phyloP scores from a whole-genome alignment of 2,329 filamentous ascomycete genomes.

The Penicillium sp. region DNA sequence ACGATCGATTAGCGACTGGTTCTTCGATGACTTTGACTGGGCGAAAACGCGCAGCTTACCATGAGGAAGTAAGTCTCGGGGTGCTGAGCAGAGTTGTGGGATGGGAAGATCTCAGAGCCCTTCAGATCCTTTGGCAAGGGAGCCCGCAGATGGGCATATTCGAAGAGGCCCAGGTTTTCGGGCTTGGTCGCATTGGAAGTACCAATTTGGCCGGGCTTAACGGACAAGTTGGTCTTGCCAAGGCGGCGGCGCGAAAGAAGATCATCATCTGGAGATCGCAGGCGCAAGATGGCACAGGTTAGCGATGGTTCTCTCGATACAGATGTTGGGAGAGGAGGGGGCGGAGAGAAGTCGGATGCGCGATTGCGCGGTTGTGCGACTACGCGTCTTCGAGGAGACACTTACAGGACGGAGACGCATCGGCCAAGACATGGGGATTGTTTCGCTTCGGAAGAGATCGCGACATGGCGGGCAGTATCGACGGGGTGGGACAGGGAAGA shows the following conservation, averaged over 20 bases:
- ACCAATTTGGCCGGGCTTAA: conserved; percentile 76
- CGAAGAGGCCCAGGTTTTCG: conserved; percentile 79
- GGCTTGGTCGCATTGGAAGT: conserved; percentile 72
- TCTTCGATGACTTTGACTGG: too few species aligned
- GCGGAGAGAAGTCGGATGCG: conserved; percentile 11
- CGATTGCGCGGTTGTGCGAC: conserved; percentile 23
- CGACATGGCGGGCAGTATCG: conserved; percentile 38
- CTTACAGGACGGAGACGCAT: conserved; percentile 52
- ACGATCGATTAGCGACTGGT: conserved; percentile 1
- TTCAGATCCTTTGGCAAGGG: conserved; percentile 88
- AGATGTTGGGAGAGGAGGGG: neutral
- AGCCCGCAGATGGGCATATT: conserved; percentile 93
- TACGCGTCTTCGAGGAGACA: conserved; percentile 21
- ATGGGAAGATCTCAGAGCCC: conserved; percentile 87
- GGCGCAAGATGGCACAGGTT: conserved; percentile 14
- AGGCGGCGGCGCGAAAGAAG: conserved; percentile 84
- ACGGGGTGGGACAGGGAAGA: conserved; percentile 11
- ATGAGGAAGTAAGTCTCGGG: conserved; percentile 97
- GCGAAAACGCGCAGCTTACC: conserved; percentile 50
- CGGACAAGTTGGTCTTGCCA: conserved; percentile 86
- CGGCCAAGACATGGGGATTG: conserved; percentile 51
- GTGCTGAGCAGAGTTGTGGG: conserved; percentile 61
- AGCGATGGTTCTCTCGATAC: conserved; percentile 13
- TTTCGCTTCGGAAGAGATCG: conserved; percentile 51
- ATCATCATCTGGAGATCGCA: conserved; percentile 61